Conservation (phyloP, 495 filamentous ascomycete species). For the Aspergillus sparsus region DNA sequence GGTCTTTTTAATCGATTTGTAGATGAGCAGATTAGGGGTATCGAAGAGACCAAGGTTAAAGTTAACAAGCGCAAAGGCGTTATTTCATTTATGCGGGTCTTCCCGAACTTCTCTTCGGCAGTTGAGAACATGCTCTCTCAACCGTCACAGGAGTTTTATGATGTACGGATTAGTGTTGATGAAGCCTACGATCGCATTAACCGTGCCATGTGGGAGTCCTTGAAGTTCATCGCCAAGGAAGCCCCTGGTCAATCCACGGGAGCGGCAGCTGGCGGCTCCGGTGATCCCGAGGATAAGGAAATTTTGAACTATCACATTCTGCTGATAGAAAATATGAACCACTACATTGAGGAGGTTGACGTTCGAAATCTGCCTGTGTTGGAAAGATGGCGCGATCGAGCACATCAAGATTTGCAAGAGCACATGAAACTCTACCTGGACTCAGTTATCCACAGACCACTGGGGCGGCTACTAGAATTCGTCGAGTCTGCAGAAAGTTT, state of each 20-base stretch:
- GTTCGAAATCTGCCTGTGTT: constrained; percentile 71
- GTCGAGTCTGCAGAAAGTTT: constrained; percentile 79
- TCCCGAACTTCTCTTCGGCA: constrained; percentile 78
- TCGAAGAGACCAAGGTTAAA: constrained; percentile 98
- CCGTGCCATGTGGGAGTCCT: constrained; percentile 93
- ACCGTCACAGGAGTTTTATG: constrained; percentile 54
- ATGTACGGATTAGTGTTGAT: constrained; percentile 75
- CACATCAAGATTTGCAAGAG: constrained; percentile 76
- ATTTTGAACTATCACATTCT: constrained; percentile 94
- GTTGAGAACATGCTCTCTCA: constrained; percentile 79
- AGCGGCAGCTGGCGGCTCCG: constrained; percentile 51
- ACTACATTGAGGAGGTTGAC: constrained; percentile 89
- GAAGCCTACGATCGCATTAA: constrained; percentile 86
- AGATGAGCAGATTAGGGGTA: constrained; percentile 90
- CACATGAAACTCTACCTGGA: constrained; percentile 85
- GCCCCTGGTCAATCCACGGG: constrained; percentile 62
- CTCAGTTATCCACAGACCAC: constrained; percentile 81
- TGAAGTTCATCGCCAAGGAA: constrained; percentile 95
- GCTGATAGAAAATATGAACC: constrained; percentile 98
- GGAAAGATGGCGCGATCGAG: constrained; percentile 75
- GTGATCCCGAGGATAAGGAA: constrained; percentile 88
- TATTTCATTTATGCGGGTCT: constrained; percentile 89
- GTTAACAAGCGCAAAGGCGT: constrained; percentile 98
- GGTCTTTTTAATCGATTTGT: constrained; percentile 83
- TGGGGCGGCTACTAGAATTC: constrained; percentile 89